phyloP scores from a whole-genome alignment of 2,329 filamentous ascomycete genomes.

The Helicocarpus griseus region DNA sequence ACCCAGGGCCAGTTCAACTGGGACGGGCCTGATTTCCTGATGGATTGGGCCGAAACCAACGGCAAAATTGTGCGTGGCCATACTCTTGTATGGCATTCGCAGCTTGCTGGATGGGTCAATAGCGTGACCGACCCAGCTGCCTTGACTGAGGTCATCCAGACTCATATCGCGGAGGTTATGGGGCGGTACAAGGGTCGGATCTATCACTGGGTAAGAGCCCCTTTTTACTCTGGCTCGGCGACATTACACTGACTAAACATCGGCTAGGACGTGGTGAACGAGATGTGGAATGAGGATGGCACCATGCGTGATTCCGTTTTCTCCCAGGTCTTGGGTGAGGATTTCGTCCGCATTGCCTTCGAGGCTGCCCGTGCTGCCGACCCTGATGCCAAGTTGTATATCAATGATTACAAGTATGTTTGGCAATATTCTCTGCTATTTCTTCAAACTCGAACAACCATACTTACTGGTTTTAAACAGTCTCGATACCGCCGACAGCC shows the following conservation, averaged over 20 bases:
- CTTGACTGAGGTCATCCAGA: slow-evolving; percentile 48
- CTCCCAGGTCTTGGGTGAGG: slow-evolving; percentile 58
- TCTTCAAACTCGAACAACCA: neutral
- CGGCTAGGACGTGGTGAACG: slow-evolving; percentile 25
- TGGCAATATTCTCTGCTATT: neutral
- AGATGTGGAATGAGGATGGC: slow-evolving; percentile 44
- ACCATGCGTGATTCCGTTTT: slow-evolving; percentile 53
- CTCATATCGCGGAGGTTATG: slow-evolving; percentile 51
- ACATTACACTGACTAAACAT: too few species aligned
- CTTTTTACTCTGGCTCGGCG: too few species aligned
- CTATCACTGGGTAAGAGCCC: slow-evolving; percentile 58
- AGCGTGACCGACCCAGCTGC: slow-evolving; percentile 43
- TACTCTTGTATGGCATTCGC: slow-evolving; percentile 31
- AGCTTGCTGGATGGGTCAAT: slow-evolving; percentile 47
- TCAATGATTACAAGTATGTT: slow-evolving; percentile 54
- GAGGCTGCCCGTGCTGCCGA: slow-evolving; percentile 57
- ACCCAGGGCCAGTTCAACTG: slow-evolving; percentile 1
- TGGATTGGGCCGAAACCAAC: slow-evolving; percentile 49
- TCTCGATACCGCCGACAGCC: slow-evolving; percentile 49
- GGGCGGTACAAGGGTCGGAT: slow-evolving; percentile 51
- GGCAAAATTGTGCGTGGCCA: slow-evolving; percentile 54
- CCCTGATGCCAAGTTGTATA: slow-evolving; percentile 59
- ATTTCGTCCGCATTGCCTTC: slow-evolving; percentile 62
- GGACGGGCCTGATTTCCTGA: slow-evolving; percentile 14
- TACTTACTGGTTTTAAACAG: slow-evolving; percentile 37